Evolutionary conservation across 805 yeast species (phyloP).

Genomic region (Groenewaldozyma salmanticensis): DNA sequence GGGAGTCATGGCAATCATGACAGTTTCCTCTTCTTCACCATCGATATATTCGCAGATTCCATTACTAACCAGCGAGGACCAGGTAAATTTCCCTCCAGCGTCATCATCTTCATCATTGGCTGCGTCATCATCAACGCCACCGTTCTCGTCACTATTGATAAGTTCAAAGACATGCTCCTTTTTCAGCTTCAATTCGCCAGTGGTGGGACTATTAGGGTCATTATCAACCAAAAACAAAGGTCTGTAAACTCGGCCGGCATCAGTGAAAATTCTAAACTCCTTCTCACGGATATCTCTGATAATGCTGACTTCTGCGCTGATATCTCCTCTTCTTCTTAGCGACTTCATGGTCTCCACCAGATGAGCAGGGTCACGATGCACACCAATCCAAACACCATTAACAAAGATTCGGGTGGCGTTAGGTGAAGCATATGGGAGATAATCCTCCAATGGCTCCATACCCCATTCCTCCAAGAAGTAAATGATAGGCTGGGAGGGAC

Average conservation of each 20-base stretch:
- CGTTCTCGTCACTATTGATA: slow-evolving; percentile 34
- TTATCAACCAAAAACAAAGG: slow-evolving; percentile 92
- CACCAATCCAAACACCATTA: slow-evolving; percentile 99
- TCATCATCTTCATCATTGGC: slow-evolving; percentile 29
- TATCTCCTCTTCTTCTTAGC: slow-evolving; percentile 89
- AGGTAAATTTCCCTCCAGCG: slow-evolving; percentile 51
- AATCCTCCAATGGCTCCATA: slow-evolving; percentile 94
- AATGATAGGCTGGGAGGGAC: slow-evolving; percentile 90
- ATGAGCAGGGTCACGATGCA: slow-evolving; percentile 91
- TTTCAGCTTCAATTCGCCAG: slow-evolving; percentile 71
- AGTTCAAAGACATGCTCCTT: slow-evolving; percentile 76
- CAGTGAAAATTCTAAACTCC: slow-evolving; percentile 93
- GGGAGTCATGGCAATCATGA: slow-evolving; percentile 97
- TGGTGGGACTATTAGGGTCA: slow-evolving; percentile 38
- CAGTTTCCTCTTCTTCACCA: slow-evolving; percentile 98
- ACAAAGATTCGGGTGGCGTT: slow-evolving; percentile 91
- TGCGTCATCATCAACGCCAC: slow-evolving; percentile 25
- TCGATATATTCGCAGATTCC: slow-evolving; percentile 96
- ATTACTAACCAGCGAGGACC: slow-evolving; percentile 72
- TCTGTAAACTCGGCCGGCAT: slow-evolving; percentile 97
- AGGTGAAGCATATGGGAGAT: slow-evolving; percentile 83
- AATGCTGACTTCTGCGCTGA: slow-evolving; percentile 91
- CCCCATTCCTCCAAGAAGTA: slow-evolving; percentile 98
- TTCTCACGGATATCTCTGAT: slow-evolving; percentile 95
- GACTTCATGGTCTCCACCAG: slow-evolving; percentile 84